phyloP scores from a whole-genome alignment of 768 basidiomycete species.

The Collybia mongolica region DNA sequence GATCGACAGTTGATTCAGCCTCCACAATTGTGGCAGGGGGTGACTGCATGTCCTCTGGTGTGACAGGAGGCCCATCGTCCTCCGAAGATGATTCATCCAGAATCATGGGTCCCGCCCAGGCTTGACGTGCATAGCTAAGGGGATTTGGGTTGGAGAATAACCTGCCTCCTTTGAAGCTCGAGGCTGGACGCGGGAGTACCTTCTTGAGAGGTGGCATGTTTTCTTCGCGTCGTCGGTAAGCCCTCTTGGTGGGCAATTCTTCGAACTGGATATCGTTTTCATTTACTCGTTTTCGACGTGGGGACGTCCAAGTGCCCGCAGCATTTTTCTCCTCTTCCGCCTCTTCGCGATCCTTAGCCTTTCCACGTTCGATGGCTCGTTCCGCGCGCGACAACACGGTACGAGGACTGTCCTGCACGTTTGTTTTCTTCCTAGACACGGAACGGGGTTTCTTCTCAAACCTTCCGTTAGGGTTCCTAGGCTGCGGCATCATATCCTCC shows the following conservation, averaged over 20 bases:
- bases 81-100: constrained; percentile 44
- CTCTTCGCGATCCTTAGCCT: constrained; percentile 23
- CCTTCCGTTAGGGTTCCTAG: constrained; percentile 61
- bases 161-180: constrained; percentile 42
- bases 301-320: constrained; percentile 10
- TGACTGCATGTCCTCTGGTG: constrained; percentile 51
- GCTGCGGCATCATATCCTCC: constrained; percentile 42
- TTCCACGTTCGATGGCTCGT: constrained; percentile 40
- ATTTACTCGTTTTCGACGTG: constrained; percentile 28
- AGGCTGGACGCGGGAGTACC: constrained; percentile 38
- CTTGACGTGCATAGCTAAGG: constrained; percentile 54
- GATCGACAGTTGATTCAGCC: constrained; percentile 9
- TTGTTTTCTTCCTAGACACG: constrained; percentile 29
- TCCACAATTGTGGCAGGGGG: constrained; percentile 34
- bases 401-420: background rate
- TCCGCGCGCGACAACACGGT: constrained; percentile 32
- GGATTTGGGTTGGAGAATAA: constrained; percentile 62
- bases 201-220: constrained; percentile 26
- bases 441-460: constrained; percentile 61
- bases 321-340: constrained; percentile 15
- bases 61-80: constrained; percentile 54
- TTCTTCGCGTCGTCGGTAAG: constrained; percentile 16
- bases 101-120: constrained; percentile 49
- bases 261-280: constrained; percentile 31
- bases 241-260: constrained; percentile 32